These are phyloP conservation scores for Dioscorea cayenensis DNA, from an alignment of 116 monocot genomes.

Conservation along the genomic window DNA sequence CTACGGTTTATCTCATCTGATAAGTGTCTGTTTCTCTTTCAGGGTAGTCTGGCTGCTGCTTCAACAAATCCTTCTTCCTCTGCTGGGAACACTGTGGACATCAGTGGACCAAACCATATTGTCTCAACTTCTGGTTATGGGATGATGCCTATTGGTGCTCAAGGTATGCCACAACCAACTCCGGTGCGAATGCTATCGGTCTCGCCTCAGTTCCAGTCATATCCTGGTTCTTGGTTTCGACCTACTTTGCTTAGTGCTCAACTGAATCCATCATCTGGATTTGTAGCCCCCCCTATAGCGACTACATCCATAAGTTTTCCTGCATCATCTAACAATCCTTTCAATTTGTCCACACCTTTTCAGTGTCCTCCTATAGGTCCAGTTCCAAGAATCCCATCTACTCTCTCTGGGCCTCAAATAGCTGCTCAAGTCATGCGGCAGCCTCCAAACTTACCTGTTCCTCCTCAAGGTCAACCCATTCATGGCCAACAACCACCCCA, in stretches of 20 bases:
- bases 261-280: constrained; percentile 18
- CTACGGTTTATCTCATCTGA: not conserved
- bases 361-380: constrained; percentile 16
- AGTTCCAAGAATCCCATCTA: constrained; percentile 22
- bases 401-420: constrained; percentile 25
- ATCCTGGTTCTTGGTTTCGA: constrained; percentile 43
- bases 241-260: constrained; percentile 15
- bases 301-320: constrained; percentile 26
- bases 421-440: constrained; percentile 27
- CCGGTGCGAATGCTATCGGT: constrained; percentile 22
- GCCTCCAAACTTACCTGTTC: constrained; percentile 18
- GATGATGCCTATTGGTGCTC: constrained; percentile 8
- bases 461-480: constrained; percentile 5
- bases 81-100: constrained; percentile 6
- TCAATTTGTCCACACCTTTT: constrained; percentile 12
- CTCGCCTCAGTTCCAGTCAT: constrained; percentile 33
- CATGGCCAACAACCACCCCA: constrained; percentile 15
- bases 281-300: constrained; percentile 13
- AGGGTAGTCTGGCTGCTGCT: constrained; percentile 39
- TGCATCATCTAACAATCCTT: constrained; percentile 9
- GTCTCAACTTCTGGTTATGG: constrained; percentile 15
- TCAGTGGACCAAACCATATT: not conserved
- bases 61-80: constrained; percentile 15
- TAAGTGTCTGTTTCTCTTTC: not conserved
- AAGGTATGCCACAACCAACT: constrained; percentile 20